phyloP scores from a whole-genome alignment of 1,139 yeast genomes.

The Hanseniaspora sp. region DNA sequence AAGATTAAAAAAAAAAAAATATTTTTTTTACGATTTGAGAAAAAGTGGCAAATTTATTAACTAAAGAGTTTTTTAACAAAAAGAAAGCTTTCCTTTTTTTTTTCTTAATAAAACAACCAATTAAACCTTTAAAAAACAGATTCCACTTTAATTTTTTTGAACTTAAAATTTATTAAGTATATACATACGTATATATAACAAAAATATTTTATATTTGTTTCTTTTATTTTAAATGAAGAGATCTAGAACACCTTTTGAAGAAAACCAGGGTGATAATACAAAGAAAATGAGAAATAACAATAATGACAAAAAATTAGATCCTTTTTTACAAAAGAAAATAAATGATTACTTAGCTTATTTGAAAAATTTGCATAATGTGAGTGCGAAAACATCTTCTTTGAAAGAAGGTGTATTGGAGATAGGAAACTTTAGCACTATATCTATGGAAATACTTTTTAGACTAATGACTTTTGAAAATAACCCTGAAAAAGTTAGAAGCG shows the following conservation, averaged over 20 bases:
- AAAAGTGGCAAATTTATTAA: no score
- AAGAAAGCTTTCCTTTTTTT: no score
- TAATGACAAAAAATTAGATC: neutral
- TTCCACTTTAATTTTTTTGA: no score
- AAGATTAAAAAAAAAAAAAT: no score
- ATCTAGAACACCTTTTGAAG: neutral
- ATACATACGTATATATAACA: neutral
- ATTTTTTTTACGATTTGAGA: no score
- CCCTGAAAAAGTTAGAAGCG: neutral
- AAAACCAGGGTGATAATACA: neutral
- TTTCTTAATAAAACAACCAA: no score
- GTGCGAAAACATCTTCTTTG: no score
- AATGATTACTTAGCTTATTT: neutral
- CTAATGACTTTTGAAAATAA: neutral
- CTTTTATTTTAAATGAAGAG: neutral
- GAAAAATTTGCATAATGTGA: neutral
- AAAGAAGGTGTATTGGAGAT: neutral
- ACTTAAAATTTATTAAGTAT: no score
- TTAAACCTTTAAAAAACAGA: no score
- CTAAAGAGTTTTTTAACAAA: no score
- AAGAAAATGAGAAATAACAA: neutral
- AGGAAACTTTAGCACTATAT: neutral
- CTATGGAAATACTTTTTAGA: slow-evolving; percentile 1
- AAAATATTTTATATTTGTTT: neutral
- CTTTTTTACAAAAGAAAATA: neutral